Evolutionary conservation across 306 rosid genomes (phyloP).

Genomic region (Trifolium subterraneum): DNA sequence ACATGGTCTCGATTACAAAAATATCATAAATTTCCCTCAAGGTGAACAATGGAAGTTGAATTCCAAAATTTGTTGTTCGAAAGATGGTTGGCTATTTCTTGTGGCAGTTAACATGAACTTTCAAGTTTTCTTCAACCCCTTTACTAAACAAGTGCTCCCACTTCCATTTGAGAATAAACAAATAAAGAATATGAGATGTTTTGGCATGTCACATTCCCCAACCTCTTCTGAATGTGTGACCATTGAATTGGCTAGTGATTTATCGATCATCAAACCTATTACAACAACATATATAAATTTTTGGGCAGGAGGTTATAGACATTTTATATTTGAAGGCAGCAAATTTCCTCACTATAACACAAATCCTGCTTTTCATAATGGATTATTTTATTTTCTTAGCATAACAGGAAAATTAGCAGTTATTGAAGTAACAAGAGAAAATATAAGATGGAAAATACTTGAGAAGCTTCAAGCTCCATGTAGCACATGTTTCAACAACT

Average conservation of each 20-base stretch:
- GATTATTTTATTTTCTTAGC: too few species aligned
- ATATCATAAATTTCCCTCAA: background rate
- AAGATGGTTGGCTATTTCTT: slow-evolving; percentile 21
- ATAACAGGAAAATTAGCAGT: too few species aligned
- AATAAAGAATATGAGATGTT: background rate
- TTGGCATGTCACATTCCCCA: slow-evolving; percentile 16
- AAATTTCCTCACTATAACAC: background rate
- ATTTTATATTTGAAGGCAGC: background rate
- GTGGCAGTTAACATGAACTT: background rate
- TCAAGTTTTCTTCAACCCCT: slow-evolving; percentile 17
- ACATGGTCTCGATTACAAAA: slow-evolving; percentile 4
- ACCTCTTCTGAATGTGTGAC: slow-evolving; percentile 4
- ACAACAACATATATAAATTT: background rate
- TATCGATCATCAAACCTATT: too few species aligned
- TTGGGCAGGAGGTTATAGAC: background rate
- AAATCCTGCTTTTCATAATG: background rate
- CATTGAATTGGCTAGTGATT: background rate
- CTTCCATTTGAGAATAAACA: background rate
- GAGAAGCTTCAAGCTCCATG: too few species aligned
- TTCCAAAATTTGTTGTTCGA: background rate
- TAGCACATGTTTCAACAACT: too few species aligned
- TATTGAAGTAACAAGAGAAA: background rate
- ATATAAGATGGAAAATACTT: too few species aligned
- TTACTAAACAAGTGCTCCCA: background rate
- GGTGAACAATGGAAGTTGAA: background rate